Percentiles rank a stretch among this genome's conserved stretches.
Conservation (phyloP, 768 basidiomycete genomes). For the Leccinum boreale region DNA sequence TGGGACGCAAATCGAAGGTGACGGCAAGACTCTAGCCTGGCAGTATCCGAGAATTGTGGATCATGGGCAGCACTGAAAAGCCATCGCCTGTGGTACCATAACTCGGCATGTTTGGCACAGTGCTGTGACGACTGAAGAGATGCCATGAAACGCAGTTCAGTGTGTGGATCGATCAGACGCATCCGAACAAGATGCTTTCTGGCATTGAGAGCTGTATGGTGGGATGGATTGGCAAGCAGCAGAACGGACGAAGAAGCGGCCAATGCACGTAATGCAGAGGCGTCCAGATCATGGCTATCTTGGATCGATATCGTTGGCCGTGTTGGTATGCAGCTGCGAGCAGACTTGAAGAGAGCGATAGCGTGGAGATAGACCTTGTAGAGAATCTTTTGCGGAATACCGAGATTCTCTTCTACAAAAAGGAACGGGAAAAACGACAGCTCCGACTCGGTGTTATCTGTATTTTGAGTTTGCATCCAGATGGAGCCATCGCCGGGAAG, state of each 20-base stretch:
- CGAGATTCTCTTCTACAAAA: constrained; percentile 55
- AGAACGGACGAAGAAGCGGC: constrained; percentile 44
- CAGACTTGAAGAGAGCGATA: constrained; percentile 32
- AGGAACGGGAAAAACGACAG: constrained; percentile 46
- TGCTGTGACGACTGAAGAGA: constrained; percentile 51
- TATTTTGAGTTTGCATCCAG: constrained; percentile 34
- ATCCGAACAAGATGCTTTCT: constrained; percentile 51
- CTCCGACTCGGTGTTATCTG: constrained; percentile 14
- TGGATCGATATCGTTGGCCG: neutral
- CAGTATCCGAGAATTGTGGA: neutral
- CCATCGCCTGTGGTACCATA: constrained; percentile 76
- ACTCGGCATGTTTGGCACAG: constrained; percentile 59
- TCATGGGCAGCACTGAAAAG: constrained; percentile 40
- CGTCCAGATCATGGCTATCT: constrained; percentile 1
- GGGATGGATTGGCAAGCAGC: constrained; percentile 65
- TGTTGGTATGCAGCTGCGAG: constrained; percentile 12
- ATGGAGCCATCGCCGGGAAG: constrained; percentile 53
- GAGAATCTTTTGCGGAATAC: constrained; percentile 58
- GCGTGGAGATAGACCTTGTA: constrained; percentile 50
- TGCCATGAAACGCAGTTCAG: constrained; percentile 47
- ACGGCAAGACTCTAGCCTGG: neutral
- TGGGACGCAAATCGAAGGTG: constrained; percentile 28
- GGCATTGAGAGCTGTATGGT: constrained; percentile 63
- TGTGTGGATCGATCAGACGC: constrained; percentile 33
- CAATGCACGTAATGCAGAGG: constrained; percentile 16